Base-by-base conservation (phyloP, 1,284 basidiomycete genomes). In the Crucibulum parvulum region DNA sequence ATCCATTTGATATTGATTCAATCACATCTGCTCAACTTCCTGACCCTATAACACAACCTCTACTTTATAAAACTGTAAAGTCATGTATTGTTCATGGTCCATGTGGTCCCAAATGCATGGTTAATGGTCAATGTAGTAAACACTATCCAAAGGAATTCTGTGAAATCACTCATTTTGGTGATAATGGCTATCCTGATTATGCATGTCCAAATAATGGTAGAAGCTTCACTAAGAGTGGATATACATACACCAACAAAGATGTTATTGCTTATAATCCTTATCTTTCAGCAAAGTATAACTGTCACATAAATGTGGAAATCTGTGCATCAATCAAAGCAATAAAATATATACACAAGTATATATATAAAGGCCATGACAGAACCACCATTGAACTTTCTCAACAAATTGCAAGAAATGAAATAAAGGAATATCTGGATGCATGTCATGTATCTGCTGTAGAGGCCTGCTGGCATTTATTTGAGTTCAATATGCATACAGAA, bases 11-110 rank as follows among this genome's bases (percentile, higher is more conserved):
- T 31, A 67, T 86, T 18, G 79, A 86, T 59, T 53, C 60, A 6
- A 41, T 70, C 6, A 76, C 85, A 7, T 79, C 57, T 6, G 80
- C 84, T 13, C 46, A 72, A 13, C 72, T 75, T 59, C 84, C 84
- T 31, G 75, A 84, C 61, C 73, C 67, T 0, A 65, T 64, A 0
- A 72, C 62, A 7, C 56, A 82, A 39, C 81, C 81, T 1, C n/a
- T 61, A 2, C 73, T 85, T 0, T 78, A 72, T 67, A 66, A 74
- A 7, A 64, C 63, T 0, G 67, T 75, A 1, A 66, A 64, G 11
- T 64, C 56, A 5, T 74, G 58, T 53, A 84, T 84, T 82, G 62
- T 84, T 7, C 83, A 85, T 74, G 75, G 77, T 15, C 78, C 80
- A 0, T 83, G 82, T 70, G 74, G 75, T 58, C 72, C 74, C 1